phyloP scores from a whole-genome alignment of 345 rosid genomes.

The Lumnitzera racemosa region DNA sequence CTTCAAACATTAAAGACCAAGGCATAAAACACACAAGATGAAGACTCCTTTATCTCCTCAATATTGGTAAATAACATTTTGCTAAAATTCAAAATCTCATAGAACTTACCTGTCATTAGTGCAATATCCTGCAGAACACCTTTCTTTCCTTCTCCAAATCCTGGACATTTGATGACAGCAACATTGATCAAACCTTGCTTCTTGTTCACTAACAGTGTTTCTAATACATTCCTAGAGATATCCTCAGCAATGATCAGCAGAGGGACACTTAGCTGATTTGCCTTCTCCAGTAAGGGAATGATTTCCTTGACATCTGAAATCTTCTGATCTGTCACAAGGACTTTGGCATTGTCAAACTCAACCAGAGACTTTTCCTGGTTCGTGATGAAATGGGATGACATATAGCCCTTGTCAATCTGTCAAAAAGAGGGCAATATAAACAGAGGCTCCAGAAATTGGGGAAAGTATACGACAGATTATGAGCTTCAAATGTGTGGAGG shows the following conservation, averaged over 20 bases:
- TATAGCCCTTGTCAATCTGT: constrained; percentile 82
- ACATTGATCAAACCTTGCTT: constrained; percentile 65
- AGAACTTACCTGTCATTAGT: constrained; percentile 59
- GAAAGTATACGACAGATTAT: not conserved
- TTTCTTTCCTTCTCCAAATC: constrained; percentile 66
- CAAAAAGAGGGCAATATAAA: constrained; percentile 5
- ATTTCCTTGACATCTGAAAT: constrained; percentile 61
- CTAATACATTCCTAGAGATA: constrained; percentile 55
- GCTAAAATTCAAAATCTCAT: not conserved
- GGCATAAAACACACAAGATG: not conserved
- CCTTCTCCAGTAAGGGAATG: constrained; percentile 67
- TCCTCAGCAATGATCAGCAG: constrained; percentile 77
- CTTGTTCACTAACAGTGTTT: constrained; percentile 69
- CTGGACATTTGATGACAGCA: constrained; percentile 80
- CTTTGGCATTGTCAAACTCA: constrained; percentile 74
- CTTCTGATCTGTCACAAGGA: constrained; percentile 71
- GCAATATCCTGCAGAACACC: constrained; percentile 88
- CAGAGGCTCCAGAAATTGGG: not conserved
- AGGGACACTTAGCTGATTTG: constrained; percentile 67
- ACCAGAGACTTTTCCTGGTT: constrained; percentile 66
- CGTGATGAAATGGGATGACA: constrained; percentile 75
- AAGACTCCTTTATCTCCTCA: not conserved
- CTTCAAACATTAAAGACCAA: too few relatives aligned
- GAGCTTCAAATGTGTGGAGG: not conserved
- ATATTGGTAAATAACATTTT: not conserved